Base-by-base conservation (phyloP, 495 filamentous ascomycete genomes). In the Clavariopsis aquatica region DNA sequence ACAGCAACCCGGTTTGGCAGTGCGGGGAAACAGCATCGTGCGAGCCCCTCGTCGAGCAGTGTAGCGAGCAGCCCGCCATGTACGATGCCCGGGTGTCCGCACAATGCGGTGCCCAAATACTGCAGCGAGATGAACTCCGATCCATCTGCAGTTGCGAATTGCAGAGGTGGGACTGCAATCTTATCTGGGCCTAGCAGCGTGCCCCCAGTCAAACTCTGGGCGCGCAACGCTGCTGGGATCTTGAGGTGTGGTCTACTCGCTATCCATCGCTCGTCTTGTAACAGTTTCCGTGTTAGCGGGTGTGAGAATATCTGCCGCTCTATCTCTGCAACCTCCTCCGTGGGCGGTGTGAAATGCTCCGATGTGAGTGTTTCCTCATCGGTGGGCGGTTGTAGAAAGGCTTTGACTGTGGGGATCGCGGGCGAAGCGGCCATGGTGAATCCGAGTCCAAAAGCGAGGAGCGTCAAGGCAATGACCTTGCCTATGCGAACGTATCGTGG, bases 61-160 rank as follows among this genome's bases (percentile, higher is more conserved):
- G 95, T 98, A 15, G 94, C 95, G 49, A 98, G 77, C 66, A 98
- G 74, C 0, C 94, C 94, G 8, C 94, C 94, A 71, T 98, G 94
- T 1, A 98, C 80, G 62, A 98, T 90, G 1, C 93, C 94, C 20
- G 89, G 87, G 72, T 98, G 93, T 4, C 94, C 94, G 72, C 91
- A 98, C 43, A 98, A 77, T 69, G 91, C 87, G 3, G 80, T 75
- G 17, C 94, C 95, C 0, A 97, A 80, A 72, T 93, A 94, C 53
- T 85, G 82, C 19, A 98, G 82, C 23, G 88, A 84, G 9, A 93
- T 84, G 49, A 93, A 77, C 52, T 77, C 79, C 77, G 89, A 90
- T 27, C 92, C 92, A 17, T 79, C 84, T 43, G 81, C 77, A 57
- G 93, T 87, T 52, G 78, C 81, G 80, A 90, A 98, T 3, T 85